phyloP scores from a whole-genome alignment of 768 basidiomycete species.

The Tylopilus subfusipes region DNA sequence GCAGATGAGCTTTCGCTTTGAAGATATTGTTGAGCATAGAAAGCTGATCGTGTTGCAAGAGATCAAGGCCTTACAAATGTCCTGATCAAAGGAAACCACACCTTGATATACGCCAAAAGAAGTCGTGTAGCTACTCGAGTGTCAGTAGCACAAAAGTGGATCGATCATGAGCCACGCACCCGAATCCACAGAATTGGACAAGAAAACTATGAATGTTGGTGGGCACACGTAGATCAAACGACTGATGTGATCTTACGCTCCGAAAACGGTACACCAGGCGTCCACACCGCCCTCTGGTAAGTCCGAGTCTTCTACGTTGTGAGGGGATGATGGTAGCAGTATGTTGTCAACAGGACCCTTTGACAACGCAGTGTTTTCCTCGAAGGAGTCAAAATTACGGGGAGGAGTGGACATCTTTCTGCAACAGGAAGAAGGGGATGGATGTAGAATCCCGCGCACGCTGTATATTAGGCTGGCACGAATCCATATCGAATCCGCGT shows the following conservation, averaged over 20 bases:
- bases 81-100: neutral
- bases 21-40: constrained; percentile 20
- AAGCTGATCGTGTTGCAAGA: constrained; percentile 7
- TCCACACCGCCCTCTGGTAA: constrained; percentile 17
- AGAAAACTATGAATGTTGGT: constrained; percentile 22
- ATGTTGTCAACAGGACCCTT: neutral
- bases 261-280: constrained; percentile 27
- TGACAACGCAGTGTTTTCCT: neutral
- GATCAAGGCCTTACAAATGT: neutral
- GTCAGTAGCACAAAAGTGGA: neutral
- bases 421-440: neutral
- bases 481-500: neutral
- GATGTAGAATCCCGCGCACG: neutral
- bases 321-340: neutral
- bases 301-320: neutral
- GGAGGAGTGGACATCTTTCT: constrained; percentile 1
- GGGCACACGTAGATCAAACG: neutral
- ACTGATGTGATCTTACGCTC: constrained; percentile 17
- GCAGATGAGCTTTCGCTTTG: constrained; percentile 21
- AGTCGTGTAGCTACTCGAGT: constrained; percentile 10
- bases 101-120: constrained; percentile 31
- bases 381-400: neutral
- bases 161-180: constrained; percentile 6
- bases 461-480: neutral
- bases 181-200: constrained; percentile 25